Conservation (phyloP, 176 grass and related monocot genomes). For the Leersia perrieri region DNA sequence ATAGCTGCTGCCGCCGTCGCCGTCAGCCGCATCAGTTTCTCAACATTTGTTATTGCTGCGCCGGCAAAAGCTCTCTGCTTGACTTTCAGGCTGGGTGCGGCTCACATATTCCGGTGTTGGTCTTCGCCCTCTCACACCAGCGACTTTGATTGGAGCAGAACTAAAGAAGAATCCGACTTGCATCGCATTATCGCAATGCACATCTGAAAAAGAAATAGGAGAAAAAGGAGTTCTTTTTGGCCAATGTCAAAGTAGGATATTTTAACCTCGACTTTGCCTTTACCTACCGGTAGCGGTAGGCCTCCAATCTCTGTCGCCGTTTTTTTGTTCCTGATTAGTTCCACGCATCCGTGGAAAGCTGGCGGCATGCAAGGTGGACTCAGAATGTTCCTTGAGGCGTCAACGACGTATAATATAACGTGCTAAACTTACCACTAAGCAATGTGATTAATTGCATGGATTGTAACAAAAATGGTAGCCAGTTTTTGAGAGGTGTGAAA, state of each 20-base stretch:
- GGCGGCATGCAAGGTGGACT: background rate
- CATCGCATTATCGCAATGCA: background rate
- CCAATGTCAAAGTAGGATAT: background rate
- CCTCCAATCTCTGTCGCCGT: background rate
- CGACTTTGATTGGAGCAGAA: background rate
- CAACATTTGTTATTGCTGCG: background rate
- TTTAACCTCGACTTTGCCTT: background rate
- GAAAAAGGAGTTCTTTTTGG: background rate
- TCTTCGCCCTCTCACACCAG: no score
- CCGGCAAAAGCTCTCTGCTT: background rate
- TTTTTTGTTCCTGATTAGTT: background rate
- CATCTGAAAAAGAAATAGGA: background rate
- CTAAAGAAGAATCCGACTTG: background rate
- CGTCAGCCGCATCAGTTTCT: no score
- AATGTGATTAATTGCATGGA: background rate
- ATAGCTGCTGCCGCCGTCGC: background rate
- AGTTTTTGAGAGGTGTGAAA: background rate
- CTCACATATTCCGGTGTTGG: no score
- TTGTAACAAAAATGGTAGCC: background rate
- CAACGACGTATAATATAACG: background rate
- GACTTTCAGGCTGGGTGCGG: no score
- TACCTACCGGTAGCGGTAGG: background rate
- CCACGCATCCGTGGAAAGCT: slow-evolving; percentile 6
- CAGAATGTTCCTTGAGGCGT: background rate
- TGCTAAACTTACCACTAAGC: no score